phyloP scores from a whole-genome alignment of 2,329 filamentous ascomycete genomes.

The Aspergillus bombycis region DNA sequence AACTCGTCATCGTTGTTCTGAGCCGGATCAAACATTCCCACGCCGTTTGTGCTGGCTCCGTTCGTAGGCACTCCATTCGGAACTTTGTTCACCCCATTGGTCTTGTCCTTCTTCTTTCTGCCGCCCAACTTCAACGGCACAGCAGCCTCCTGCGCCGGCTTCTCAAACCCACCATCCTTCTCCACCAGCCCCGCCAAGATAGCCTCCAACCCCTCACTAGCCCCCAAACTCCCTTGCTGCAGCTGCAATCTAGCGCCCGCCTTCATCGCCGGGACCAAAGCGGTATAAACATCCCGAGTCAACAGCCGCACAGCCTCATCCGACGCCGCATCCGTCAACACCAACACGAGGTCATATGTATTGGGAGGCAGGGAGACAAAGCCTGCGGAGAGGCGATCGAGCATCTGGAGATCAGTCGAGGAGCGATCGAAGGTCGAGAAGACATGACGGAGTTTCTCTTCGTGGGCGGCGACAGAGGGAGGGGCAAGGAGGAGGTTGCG shows the following conservation, averaged over 20 bases:
- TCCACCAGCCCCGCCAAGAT: constrained; percentile 79
- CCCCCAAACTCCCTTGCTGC: constrained; percentile 23
- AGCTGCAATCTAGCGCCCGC: constrained; percentile 25
- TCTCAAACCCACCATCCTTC: constrained; percentile 68
- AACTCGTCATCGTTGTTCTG: constrained; percentile 68
- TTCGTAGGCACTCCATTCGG: constrained; percentile 29
- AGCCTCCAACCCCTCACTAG: constrained; percentile 59
- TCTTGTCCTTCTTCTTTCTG: constrained; percentile 55
- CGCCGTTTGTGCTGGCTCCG: constrained; percentile 2
- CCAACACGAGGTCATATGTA: constrained; percentile 82
- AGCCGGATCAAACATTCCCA: constrained; percentile 3
- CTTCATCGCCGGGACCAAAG: constrained; percentile 63
- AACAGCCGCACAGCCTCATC: constrained; percentile 68
- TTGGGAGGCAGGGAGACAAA: constrained; percentile 74
- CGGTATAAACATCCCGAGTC: constrained; percentile 67
- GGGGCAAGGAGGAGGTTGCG: constrained; percentile 86
- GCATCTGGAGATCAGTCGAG: constrained; percentile 91
- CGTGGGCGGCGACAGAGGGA: constrained; percentile 84
- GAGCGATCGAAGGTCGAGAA: constrained; percentile 74
- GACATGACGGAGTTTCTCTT: constrained; percentile 72
- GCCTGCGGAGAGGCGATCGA: constrained; percentile 84
- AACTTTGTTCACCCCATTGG: constrained; percentile 12
- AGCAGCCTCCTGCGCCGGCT: constrained; percentile 65
- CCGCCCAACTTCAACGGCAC: constrained; percentile 66
- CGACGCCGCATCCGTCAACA: constrained; percentile 67